Conservation (phyloP, 192 early-diverging fungal genomes). For the Funneliformis geosporum region DNA sequence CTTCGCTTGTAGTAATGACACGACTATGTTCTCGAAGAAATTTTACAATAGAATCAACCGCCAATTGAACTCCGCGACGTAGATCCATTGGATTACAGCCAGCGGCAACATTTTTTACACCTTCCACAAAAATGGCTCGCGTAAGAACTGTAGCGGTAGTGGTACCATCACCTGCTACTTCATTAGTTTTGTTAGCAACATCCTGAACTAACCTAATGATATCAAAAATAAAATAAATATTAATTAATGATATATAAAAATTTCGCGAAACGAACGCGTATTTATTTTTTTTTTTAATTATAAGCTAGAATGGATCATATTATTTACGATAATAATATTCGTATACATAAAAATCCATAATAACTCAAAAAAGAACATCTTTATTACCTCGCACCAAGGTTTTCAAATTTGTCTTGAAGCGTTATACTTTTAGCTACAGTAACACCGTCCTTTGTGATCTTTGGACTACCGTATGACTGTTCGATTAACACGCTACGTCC, state of each 20-base stretch:
- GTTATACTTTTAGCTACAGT: slow-evolving; percentile 98
- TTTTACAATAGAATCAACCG: slow-evolving; percentile 92
- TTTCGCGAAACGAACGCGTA: not conserved
- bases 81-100: slow-evolving; percentile 99
- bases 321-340: not conserved
- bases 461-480: slow-evolving; percentile 95
- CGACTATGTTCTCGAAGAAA: slow-evolving; percentile 89
- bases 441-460: slow-evolving; percentile 99
- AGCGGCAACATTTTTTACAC: slow-evolving; percentile 98
- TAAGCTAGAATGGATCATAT: not conserved
- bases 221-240: not conserved
- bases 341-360: not conserved
- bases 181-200: slow-evolving; percentile 99
- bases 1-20: slow-evolving; percentile 91
- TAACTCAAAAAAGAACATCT: not conserved
- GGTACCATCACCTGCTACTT: slow-evolving; percentile 98
- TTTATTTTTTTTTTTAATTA: not conserved
- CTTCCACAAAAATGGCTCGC: slow-evolving; percentile 98
- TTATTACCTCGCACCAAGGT: slow-evolving; percentile 86
- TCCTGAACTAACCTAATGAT: slow-evolving; percentile 87
- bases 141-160: slow-evolving; percentile 99
- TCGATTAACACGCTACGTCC: slow-evolving; percentile 99
- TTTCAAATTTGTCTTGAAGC: slow-evolving; percentile 98
- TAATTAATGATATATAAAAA: not conserved
- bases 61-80: slow-evolving; percentile 90